Conservation (phyloP, 495 filamentous ascomycete genomes). For the Astrothelium subdiscretum region DNA sequence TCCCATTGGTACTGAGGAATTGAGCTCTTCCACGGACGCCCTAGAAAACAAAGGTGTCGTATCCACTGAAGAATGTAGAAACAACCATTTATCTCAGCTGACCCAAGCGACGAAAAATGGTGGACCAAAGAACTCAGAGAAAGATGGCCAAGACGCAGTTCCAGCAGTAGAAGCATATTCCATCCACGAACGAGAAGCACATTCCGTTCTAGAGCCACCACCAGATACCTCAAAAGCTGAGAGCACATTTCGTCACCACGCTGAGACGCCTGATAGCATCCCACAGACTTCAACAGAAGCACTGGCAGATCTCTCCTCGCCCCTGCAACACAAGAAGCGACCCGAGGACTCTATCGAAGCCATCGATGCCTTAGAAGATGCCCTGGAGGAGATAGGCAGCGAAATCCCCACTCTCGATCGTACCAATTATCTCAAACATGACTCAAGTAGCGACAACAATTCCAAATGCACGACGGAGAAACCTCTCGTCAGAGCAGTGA, state of each 20-base stretch:
- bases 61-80: not conserved
- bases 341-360: conserved; percentile 54
- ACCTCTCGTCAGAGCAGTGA: not conserved
- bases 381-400: conserved; percentile 44
- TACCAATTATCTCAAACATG: not conserved
- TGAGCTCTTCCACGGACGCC: not conserved
- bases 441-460: not conserved
- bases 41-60: not conserved
- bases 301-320: not conserved
- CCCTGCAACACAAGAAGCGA: not conserved
- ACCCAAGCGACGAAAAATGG: not conserved
- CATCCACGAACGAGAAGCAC: no score
- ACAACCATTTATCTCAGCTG: not conserved
- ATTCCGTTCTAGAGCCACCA: not conserved
- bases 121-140: no score
- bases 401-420: conserved; percentile 9
- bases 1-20: not conserved
- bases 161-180: no score
- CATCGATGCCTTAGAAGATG: conserved; percentile 57
- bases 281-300: not conserved
- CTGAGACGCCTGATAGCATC: not conserved
- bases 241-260: not conserved
- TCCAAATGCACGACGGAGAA: conserved; percentile 9
- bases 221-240: not conserved
- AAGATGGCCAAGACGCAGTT: no score